Conservation (phyloP, 371 early-diverging fungal species). For the Thermomucor indicae-seudaticae region DNA sequence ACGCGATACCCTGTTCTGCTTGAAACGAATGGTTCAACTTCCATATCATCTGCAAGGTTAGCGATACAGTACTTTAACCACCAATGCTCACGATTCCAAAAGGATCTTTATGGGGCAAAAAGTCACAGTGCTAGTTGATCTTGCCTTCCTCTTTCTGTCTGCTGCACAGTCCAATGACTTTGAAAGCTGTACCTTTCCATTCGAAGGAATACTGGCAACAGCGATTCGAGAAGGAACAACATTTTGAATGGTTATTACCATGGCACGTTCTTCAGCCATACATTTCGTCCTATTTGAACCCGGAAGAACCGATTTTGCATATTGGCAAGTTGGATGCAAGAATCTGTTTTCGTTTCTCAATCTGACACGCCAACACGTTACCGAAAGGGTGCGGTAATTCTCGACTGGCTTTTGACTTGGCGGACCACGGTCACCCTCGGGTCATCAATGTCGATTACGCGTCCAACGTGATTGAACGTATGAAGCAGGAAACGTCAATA, state of each 20-base stretch:
- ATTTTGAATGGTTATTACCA: slow-evolving; percentile 37
- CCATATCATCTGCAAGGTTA: no score
- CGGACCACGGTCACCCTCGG: slow-evolving; percentile 22
- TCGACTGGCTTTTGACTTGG: slow-evolving; percentile 38
- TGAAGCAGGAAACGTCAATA: slow-evolving; percentile 29
- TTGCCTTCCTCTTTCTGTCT: no score
- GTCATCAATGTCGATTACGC: slow-evolving; percentile 45
- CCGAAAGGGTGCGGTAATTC: slow-evolving; percentile 54
- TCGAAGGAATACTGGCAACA: slow-evolving; percentile 44
- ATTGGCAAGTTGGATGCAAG: slow-evolving; percentile 11
- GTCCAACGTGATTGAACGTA: slow-evolving; percentile 34
- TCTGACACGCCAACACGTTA: background rate
- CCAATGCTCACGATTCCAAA: no score
- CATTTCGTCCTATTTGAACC: slow-evolving; percentile 14
- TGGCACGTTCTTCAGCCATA: slow-evolving; percentile 19
- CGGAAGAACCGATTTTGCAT: slow-evolving; percentile 24
- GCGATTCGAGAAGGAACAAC: slow-evolving; percentile 40
- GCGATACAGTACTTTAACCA: no score
- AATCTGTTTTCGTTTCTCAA: background rate
- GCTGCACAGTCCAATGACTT: background rate
- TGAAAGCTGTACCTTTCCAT: slow-evolving; percentile 35
- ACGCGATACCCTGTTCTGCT: no score
- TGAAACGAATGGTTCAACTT: no score
- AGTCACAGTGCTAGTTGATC: no score
- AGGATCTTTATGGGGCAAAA: no score